Evolutionary conservation across 495 filamentous ascomycete species (phyloP), one percentile per base, ranked within the genome.

Genomic region (Penicillium fimorum): DNA sequence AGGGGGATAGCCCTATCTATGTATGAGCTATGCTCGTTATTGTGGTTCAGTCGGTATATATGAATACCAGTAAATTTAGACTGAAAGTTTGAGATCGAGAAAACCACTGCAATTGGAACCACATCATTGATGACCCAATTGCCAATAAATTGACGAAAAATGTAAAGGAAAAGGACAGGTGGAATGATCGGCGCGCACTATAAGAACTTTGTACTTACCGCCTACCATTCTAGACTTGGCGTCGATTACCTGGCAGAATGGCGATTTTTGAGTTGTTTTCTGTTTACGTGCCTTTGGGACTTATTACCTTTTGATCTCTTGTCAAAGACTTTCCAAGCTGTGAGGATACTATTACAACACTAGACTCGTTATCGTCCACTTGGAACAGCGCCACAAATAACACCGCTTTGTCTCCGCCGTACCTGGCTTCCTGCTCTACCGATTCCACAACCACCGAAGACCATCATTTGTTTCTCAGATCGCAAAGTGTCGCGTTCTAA

Each of bases 91-190:
- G 25, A 29, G 24, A 8, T 27, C 8, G 11, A 15, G 10, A 27
- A 42, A 29, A 40, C 29, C 10, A 38, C 18, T 27, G 20, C 43
- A 47, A 27, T 38, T 54, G 30, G 7, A n/a, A 45, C 38, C 52
- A 54, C 52, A 54, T 54, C 43, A 54, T 54, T 54, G 47, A 44
- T 46, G 52, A 54, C 22, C 50, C 41, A 54, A 54, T 54, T 54
- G 43, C 9, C 42, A 22, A 24, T 18, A 13, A 45, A 22, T 33
- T 35, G 27, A 27, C 12, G 18, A 20, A 46, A 41, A 24, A 30
- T 24, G 18, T 24, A 17, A 33, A 30, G 30, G 42, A 45, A 53
- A 27, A 45, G 52, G 55, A 56, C 52, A 55, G n/a, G 2, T 11
- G 42, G 33, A 47, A 37, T 25, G 50, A 37, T 41, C 47, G 32